phyloP scores from a whole-genome alignment of 371 early-diverging fungal species.

The Apophysomyces trapeziformis region DNA sequence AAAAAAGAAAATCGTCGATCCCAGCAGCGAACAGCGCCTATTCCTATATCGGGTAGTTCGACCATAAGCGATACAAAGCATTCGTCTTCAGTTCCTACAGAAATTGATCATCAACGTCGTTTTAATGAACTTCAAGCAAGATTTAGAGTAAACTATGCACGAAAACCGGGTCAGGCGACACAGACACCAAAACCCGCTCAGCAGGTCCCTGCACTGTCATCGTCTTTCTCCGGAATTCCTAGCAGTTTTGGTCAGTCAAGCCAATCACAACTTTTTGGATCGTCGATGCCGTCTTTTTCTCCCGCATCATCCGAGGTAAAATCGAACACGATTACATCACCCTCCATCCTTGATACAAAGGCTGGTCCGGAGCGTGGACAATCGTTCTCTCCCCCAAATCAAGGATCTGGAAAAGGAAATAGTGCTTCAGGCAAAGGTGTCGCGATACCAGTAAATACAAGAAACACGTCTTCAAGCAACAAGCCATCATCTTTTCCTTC shows the following conservation, averaged over 20 bases:
- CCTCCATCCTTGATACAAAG: conserved; percentile 1
- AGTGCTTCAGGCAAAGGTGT: conserved; percentile 2
- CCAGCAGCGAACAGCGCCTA: conserved; percentile 5
- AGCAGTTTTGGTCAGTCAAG: conserved; percentile 6
- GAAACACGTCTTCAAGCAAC: conserved; percentile 2
- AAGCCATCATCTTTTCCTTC: conserved; percentile 5
- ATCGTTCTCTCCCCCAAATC: conserved; percentile 6
- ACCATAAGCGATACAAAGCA: conserved; percentile 3
- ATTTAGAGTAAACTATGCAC: conserved; percentile 37
- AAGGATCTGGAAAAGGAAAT: not conserved
- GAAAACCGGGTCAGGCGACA: conserved; percentile 24
- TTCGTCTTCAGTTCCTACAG: conserved; percentile 20
- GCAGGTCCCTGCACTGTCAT: conserved; percentile 7
- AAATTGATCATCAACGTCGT: conserved; percentile 36
- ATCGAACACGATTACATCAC: not conserved
- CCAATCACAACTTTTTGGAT: conserved; percentile 10
- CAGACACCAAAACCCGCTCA: conserved; percentile 6
- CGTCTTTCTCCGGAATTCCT: conserved; percentile 14
- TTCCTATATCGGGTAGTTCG: not conserved
- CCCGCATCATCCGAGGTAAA: not conserved
- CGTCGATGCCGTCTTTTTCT: conserved; percentile 19
- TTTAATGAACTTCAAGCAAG: conserved; percentile 37
- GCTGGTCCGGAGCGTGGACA: conserved; percentile 10
- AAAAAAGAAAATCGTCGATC: conserved; percentile 2
- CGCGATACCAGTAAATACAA: conserved; percentile 7